These are phyloP conservation scores for Camellia granthamiana DNA, from an alignment of 148 eudicot species.

Conservation along the genomic window DNA sequence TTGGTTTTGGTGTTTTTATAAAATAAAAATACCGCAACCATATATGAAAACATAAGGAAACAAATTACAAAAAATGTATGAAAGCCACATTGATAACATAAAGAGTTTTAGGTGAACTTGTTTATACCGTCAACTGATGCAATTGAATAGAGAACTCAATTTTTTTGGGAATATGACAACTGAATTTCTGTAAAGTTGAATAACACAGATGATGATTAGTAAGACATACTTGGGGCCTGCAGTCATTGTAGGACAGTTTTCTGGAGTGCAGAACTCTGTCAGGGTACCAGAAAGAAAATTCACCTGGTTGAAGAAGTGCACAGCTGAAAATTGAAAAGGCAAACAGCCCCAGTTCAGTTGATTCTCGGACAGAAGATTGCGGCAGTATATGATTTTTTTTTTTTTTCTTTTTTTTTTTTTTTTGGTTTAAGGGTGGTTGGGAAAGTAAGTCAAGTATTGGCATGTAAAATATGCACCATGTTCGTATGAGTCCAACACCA, in stretches of 20 bases:
- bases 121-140: background rate
- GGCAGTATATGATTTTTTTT: background rate
- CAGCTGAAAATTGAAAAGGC: constrained; percentile 60
- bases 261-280: constrained; percentile 87
- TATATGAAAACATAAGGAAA: background rate
- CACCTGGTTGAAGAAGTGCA: constrained; percentile 97
- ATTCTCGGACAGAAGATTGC: background rate
- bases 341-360: constrained; percentile 23
- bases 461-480: background rate
- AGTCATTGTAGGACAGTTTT: constrained; percentile 87
- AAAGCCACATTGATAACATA: background rate
- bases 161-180: too few species aligned
- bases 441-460: background rate
- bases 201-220: background rate
- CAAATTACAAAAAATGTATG: background rate
- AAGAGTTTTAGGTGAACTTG: background rate
- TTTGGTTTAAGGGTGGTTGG: background rate
- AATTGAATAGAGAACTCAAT: background rate
- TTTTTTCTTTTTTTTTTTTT: background rate
- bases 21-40: too few species aligned
- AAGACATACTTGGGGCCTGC: constrained; percentile 90
- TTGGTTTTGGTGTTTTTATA: too few species aligned
- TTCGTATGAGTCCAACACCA: too few species aligned
- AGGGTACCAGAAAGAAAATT: constrained; percentile 91
- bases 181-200: background rate